Conservation (phyloP, 2,329 filamentous ascomycete species). For the Metarhizium sp. region DNA sequence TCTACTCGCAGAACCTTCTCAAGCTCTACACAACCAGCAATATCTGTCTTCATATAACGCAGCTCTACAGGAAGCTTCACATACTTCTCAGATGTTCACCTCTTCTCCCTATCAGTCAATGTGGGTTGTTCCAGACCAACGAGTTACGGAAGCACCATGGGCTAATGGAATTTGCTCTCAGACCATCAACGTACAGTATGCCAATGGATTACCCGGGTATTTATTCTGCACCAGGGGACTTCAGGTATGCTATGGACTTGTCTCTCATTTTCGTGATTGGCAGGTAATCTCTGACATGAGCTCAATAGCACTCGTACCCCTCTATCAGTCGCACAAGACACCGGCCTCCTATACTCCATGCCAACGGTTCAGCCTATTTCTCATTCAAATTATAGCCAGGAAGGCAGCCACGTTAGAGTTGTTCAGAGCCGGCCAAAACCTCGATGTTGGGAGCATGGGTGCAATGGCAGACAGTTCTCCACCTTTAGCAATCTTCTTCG, state of each 20-base stretch:
- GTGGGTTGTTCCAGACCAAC: slow-evolving; percentile 17
- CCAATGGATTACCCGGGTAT: slow-evolving; percentile 33
- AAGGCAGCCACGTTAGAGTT: slow-evolving; percentile 51
- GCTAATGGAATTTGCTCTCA: slow-evolving; percentile 17
- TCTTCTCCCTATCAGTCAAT: slow-evolving; percentile 24
- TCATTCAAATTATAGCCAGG: slow-evolving; percentile 22
- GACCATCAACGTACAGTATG: slow-evolving; percentile 30
- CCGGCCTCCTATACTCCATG: slow-evolving; percentile 34
- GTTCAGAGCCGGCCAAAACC: slow-evolving; percentile 79
- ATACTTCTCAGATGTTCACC: slow-evolving; percentile 22
- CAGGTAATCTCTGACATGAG: neutral
- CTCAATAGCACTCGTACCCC: slow-evolving; percentile 27
- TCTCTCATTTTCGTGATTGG: neutral
- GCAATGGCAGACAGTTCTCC: slow-evolving; percentile 90
- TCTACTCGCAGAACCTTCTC: slow-evolving; percentile 39
- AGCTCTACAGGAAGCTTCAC: slow-evolving; percentile 35
- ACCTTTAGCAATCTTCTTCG: slow-evolving; percentile 92
- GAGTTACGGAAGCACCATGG: neutral
- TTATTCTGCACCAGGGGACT: slow-evolving; percentile 24
- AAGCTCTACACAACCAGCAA: slow-evolving; percentile 29
- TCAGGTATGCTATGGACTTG: slow-evolving; percentile 25
- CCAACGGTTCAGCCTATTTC: slow-evolving; percentile 27
- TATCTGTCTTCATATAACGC: slow-evolving; percentile 43
- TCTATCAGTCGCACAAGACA: slow-evolving; percentile 28
- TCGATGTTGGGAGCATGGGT: slow-evolving; percentile 95